Conservation (phyloP, 805 yeast genomes). For the Yueomyces sinensis region DNA sequence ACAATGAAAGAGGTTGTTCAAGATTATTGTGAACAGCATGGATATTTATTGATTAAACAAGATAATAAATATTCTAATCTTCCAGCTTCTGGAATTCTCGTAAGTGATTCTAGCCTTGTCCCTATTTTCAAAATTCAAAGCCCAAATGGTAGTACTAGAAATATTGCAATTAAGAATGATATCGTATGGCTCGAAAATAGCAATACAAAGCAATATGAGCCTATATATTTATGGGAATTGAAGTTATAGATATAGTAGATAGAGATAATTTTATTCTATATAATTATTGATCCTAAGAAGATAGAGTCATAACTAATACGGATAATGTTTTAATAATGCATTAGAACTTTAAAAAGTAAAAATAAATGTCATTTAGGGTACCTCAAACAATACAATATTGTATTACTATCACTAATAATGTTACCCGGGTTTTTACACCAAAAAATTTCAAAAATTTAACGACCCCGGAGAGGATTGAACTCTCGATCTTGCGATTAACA, state of each 20-base stretch:
- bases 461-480: slow-evolving; percentile 45
- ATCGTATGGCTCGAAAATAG: slow-evolving; percentile 38
- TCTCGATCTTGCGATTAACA: slow-evolving; percentile 48
- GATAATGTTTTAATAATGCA: too few species aligned
- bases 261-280: too few species aligned
- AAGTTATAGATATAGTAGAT: slow-evolving; percentile 1
- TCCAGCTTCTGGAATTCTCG: slow-evolving; percentile 13
- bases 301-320: too few species aligned
- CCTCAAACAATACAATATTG: not conserved
- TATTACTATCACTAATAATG: too few species aligned
- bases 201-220: slow-evolving; percentile 9
- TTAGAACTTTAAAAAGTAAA: too few species aligned
- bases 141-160: not conserved
- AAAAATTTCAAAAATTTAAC: slow-evolving; percentile 8
- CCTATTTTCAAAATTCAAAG: slow-evolving; percentile 13
- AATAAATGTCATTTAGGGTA: too few species aligned
- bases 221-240: slow-evolving; percentile 10
- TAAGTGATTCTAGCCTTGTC: slow-evolving; percentile 9
- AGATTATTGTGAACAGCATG: slow-evolving; percentile 40
- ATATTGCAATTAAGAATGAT: slow-evolving; percentile 44
- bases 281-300: too few species aligned
- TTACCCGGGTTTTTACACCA: too few species aligned
- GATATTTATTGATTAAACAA: slow-evolving; percentile 22
- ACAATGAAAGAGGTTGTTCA: slow-evolving; percentile 56
- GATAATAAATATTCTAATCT: slow-evolving; percentile 8